Base-by-base conservation (phyloP, 495 filamentous ascomycete genomes). In the Cudoniella acicularis region DNA sequence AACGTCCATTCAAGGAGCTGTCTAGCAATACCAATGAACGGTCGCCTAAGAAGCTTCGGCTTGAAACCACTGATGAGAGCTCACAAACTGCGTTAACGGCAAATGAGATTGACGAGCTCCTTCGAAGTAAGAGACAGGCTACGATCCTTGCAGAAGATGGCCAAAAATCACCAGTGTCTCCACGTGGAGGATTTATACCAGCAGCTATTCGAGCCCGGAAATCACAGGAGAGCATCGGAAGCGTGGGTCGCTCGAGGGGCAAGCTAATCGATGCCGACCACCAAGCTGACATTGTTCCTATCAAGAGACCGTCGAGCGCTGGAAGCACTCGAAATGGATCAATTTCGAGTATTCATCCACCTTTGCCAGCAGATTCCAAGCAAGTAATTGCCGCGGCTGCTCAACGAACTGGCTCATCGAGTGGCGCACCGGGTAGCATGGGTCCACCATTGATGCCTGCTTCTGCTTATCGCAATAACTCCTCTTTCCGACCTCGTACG, bases 381-480 rank as follows among this genome's bases (percentile, higher is more conserved):
- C 82, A 96, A 70, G 83, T 82, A 53, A 96, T 96, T 62, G 83
- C 90, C 54, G 91, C 90, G 10, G 93, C 91, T 30, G 78, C 81
- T 48, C 81, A 79, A 70, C 79, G 79, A 36, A 77, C 77, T 20
- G 67, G 72, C 26, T 65, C 62, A 1, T 48, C 52, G 8, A 49
- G 36, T 49, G 48, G 56, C 24, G n/a, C 69, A 72, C 16, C 43
- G 43, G 78, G 75, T 41, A 64, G 72, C 45, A 98, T 98, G 94
- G 94, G 90, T 0, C 94, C 94, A 42, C 93, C 94, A 8, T 65
- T 86, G 49, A 78, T 89, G 55, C 89, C 92, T 24, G 90, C 94
- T 49, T 96, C 91, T 59, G 88, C 87, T 2, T 88, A 87, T 67
- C 81, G 77, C 64, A 70, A 73, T 55, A 61, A 62, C 41, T 68